Conservation (phyloP, 2,329 filamentous ascomycete genomes). For the Paecilomyces niveus region DNA sequence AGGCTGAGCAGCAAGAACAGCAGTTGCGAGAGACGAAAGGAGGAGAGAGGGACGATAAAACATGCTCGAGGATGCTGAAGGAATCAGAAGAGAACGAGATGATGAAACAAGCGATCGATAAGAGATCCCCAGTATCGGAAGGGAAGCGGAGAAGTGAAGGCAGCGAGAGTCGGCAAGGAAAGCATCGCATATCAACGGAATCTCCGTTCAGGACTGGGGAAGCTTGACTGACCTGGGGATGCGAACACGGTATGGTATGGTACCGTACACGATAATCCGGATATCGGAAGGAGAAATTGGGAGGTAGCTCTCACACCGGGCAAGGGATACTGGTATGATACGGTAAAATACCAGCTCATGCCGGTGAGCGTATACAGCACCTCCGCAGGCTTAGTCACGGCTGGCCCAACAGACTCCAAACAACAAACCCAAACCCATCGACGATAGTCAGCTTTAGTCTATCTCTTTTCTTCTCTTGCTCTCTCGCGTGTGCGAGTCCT, state of each 20-base stretch:
- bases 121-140: background rate
- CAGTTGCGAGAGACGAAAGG: conserved; percentile 10
- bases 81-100: background rate
- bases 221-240: background rate
- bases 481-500: background rate
- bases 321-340: background rate
- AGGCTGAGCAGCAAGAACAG: conserved; percentile 59
- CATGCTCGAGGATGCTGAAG: conserved; percentile 1
- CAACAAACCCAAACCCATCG: conserved; percentile 1
- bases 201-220: background rate
- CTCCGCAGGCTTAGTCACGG: conserved; percentile 21
- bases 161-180: background rate
- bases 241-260: background rate
- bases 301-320: background rate
- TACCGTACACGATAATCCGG: background rate
- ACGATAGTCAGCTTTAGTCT: background rate
- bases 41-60: conserved; percentile 10
- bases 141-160: background rate
- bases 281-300: background rate
- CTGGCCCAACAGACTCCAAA: conserved; percentile 24
- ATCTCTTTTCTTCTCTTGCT: conserved; percentile 1
- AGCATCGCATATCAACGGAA: background rate
- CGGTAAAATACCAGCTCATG: conserved; percentile 21
- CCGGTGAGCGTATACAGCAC: conserved; percentile 23
- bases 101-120: background rate